Evolutionary conservation across 305 asterid genomes (phyloP), one percentile per base, ranked within the genome.

Genomic region (Fraxinus latifolia): DNA sequence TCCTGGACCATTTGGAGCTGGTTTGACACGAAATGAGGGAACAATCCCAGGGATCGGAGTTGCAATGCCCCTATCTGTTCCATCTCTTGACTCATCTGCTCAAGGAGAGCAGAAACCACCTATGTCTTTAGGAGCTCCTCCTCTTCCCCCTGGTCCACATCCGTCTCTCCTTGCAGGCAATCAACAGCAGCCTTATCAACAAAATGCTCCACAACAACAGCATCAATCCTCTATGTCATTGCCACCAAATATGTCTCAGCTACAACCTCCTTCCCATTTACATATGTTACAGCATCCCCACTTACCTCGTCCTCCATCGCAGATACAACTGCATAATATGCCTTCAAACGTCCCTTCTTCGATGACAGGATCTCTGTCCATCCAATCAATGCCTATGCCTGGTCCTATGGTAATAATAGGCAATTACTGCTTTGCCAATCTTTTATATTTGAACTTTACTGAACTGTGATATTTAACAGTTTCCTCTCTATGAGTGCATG

Each of bases 91-190:
- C 89, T 87, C 98, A 78, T 84, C 94, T 74, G 84, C 84, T 75
- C 98, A 93, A 83, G 97, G 93, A 77, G 99, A 95, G 42, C 99
- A 94, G 84, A 94, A 91, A 70, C 91, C 82, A 21, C 86, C 92
- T 34, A 88, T 86, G 87, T 91, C 97, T 80, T 70, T 88, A 79
- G 94, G 95, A 74, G 90, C 94, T 34, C 99, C 98, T 74, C 98
- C 98, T 77, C 92, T 96, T 80, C 98, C 98, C 60, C 98, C 98
- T 74, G 99, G 97, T 82, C 98, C 98, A n/a, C 99, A 93, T 76
- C 98, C 99, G 82, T 96, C 99, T 81, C 95, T 91, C 83, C 91
- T 91, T 81, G 81, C 86, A 11, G 88, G 89, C 82, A 94, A 91
- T 86, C 97, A 92, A 84, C 98, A 90, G 83, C 98, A 91, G 84